Percentiles rank a stretch among this genome's conserved stretches.
phyloP scores from a whole-genome alignment of 352 stramenopile species.

The Pythium aquatile region DNA sequence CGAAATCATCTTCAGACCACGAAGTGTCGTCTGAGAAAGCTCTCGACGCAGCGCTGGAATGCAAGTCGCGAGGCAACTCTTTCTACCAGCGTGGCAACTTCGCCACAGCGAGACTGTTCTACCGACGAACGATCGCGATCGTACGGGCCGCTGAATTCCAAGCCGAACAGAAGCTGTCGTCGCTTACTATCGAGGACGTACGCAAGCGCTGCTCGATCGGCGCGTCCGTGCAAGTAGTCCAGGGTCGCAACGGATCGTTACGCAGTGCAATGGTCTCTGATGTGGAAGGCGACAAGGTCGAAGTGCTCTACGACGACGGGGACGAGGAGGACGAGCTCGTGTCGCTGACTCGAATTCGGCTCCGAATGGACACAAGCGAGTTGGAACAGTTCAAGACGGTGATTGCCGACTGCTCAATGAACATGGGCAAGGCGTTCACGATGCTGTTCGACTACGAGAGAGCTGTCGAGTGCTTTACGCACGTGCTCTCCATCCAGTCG shows the following conservation, averaged over 20 bases:
- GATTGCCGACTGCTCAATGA: conserved; percentile 73
- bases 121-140: conserved; percentile 54
- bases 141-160: conserved; percentile 43
- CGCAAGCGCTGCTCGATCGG: conserved; percentile 46
- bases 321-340: conserved; percentile 51
- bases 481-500: conserved; percentile 39
- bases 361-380: conserved; percentile 55
- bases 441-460: conserved; percentile 54
- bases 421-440: conserved; percentile 73
- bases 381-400: conserved; percentile 52
- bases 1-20: conserved; percentile 23
- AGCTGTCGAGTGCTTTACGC: conserved; percentile 58
- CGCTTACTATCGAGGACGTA: conserved; percentile 33
- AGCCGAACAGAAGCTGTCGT: conserved; percentile 39
- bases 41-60: conserved; percentile 29
- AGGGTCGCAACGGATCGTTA: conserved; percentile 26
- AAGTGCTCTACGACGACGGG: conserved; percentile 63
- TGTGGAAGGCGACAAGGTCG: conserved; percentile 43
- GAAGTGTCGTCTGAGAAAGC: conserved; percentile 16
- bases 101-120: conserved; percentile 53
- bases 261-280: conserved; percentile 68
- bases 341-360: conserved; percentile 41
- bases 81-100: conserved; percentile 70
- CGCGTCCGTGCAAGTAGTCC: conserved; percentile 49
- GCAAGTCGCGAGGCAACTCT: conserved; percentile 54